Conservation (phyloP, 2,329 filamentous ascomycete genomes). For the Penicillium oxalicum region DNA sequence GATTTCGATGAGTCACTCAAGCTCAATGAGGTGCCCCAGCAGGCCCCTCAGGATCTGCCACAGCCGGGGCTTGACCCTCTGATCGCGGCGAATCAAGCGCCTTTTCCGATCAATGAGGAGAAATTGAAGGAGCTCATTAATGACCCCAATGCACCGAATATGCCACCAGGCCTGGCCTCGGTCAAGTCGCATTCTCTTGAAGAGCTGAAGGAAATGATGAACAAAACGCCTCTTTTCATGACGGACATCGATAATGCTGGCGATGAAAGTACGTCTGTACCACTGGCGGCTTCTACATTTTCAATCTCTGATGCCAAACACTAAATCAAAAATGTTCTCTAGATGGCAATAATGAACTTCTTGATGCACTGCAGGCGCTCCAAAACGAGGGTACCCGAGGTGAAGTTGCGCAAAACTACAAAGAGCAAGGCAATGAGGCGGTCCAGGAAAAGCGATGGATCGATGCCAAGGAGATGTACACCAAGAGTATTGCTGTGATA, state of each 20-base stretch:
- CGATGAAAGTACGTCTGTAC: conserved; percentile 43
- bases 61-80: conserved; percentile 18
- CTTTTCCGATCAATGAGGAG: conserved; percentile 37
- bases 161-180: conserved; percentile 56
- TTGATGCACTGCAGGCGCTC: conserved; percentile 82
- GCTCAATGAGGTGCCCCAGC: conserved; percentile 32
- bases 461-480: conserved; percentile 88
- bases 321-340: conserved; percentile 1
- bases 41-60: conserved; percentile 12
- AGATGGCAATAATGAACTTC: conserved; percentile 67
- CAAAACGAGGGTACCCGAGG: conserved; percentile 86
- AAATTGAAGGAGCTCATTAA: conserved; percentile 26
- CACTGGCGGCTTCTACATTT: not conserved
- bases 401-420: conserved; percentile 78
- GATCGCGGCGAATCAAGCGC: conserved; percentile 27
- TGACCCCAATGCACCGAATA: conserved; percentile 35
- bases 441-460: conserved; percentile 67
- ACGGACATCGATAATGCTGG: conserved; percentile 67
- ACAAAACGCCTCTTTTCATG: conserved; percentile 86
- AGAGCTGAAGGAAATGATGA: conserved; percentile 59
- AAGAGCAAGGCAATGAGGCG: conserved; percentile 85
- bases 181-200: conserved; percentile 52
- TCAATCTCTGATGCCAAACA: conserved; percentile 1
- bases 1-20: conserved; percentile 45
- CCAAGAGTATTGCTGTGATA: conserved; percentile 72